These are phyloP conservation scores for Epichloe festucae DNA, from an alignment of 2,329 filamentous ascomycete species.

Conservation along the genomic window DNA sequence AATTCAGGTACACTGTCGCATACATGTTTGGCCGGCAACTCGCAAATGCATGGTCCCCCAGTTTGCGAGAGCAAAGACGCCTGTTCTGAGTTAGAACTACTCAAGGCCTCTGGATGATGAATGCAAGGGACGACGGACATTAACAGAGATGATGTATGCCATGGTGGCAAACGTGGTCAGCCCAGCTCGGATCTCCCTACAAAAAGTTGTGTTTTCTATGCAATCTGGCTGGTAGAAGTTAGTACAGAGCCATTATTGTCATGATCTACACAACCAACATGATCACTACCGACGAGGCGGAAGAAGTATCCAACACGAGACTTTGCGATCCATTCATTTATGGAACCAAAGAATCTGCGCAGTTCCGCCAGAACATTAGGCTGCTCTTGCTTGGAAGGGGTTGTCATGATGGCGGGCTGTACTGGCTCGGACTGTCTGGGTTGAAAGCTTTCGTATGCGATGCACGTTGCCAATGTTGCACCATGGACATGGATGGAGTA, in stretches of 20 bases:
- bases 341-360: conserved; percentile 42
- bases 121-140: conserved; percentile 27
- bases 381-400: conserved; percentile 1
- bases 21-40: conserved; percentile 25
- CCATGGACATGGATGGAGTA: not conserved
- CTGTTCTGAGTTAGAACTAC: conserved; percentile 27
- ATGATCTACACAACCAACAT: not conserved
- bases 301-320: conserved; percentile 5
- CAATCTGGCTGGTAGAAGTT: conserved; percentile 42
- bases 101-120: not conserved
- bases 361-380: conserved; percentile 17
- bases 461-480: not conserved
- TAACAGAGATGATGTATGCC: conserved; percentile 74
- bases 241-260: not conserved
- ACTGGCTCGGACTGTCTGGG: not conserved
- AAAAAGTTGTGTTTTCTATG: conserved; percentile 56
- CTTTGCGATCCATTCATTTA: conserved; percentile 2
- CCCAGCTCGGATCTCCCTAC: conserved; percentile 66
- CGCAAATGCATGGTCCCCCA: conserved; percentile 69
- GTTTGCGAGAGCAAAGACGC: conserved; percentile 60
- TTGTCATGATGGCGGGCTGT: not conserved
- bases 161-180: conserved; percentile 70
- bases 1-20: conserved; percentile 37
- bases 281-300: conserved; percentile 2
- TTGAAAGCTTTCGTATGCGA: not conserved